Evolutionary conservation across 2,329 filamentous ascomycete genomes (phyloP).

Genomic region (Cordyceps fumosorosea): DNA sequence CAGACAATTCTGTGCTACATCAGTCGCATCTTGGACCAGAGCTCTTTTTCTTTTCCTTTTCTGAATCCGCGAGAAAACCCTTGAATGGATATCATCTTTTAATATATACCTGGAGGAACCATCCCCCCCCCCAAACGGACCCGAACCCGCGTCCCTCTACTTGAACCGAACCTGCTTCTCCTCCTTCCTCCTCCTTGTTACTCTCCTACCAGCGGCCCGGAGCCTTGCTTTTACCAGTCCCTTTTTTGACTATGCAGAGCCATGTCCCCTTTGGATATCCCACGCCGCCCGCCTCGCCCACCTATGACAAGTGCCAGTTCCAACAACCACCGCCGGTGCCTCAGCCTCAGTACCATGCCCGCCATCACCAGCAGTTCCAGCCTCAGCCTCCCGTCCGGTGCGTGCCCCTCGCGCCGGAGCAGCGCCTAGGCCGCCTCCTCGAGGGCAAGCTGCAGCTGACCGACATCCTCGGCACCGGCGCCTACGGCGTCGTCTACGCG

Average conservation of each 20-base stretch:
- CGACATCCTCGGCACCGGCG: constrained; percentile 82
- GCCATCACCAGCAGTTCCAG: constrained; percentile 26
- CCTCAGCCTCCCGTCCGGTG: constrained; percentile 29
- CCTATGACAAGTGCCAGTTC: constrained; percentile 44
- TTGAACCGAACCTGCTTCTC: background rate
- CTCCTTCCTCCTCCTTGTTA: background rate
- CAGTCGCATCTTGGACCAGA: background rate
- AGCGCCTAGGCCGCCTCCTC: constrained; percentile 76
- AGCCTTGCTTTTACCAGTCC: constrained; percentile 22
- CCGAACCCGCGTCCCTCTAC: background rate
- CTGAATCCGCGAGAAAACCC: background rate
- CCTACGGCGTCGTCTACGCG: constrained; percentile 93
- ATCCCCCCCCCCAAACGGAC: background rate
- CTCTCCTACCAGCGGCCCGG: constrained; percentile 14
- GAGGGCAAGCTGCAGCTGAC: constrained; percentile 78
- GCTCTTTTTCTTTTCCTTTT: background rate
- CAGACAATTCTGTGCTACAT: background rate
- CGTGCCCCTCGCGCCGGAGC: constrained; percentile 64
- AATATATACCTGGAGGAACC: background rate
- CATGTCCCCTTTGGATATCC: constrained; percentile 50
- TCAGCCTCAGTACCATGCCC: constrained; percentile 33
- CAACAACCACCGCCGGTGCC: constrained; percentile 31
- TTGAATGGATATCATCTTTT: constrained; percentile 10
- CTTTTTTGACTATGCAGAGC: constrained; percentile 50
- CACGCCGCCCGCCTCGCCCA: constrained; percentile 51